Percentiles rank a stretch among this genome's conserved stretches.
Conservation (phyloP, 768 basidiomycete species). For the Phaeolepiota aurea region DNA sequence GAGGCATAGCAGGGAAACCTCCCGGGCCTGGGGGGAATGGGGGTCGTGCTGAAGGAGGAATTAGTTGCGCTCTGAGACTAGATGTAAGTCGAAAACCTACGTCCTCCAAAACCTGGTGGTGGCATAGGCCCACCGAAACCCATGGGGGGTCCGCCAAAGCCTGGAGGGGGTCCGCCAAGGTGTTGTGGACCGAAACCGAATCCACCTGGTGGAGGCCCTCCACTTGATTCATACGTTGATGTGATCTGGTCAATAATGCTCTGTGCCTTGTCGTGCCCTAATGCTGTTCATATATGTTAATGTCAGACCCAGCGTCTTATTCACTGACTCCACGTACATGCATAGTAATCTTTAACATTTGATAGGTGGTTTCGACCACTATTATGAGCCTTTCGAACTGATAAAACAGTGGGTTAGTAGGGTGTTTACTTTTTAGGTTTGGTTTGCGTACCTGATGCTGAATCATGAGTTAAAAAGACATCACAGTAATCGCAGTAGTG, state of each 20-base stretch:
- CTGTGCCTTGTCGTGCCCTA: constrained; percentile 96
- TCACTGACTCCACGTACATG: constrained; percentile 44
- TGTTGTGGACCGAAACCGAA: constrained; percentile 84
- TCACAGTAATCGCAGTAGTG: constrained; percentile 94
- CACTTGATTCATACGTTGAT: constrained; percentile 80
- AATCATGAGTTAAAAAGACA: constrained; percentile 92
- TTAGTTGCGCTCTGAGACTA: constrained; percentile 3
- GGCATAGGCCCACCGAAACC: constrained; percentile 45
- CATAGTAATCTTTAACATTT: constrained; percentile 97
- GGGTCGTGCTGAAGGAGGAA: constrained; percentile 39
- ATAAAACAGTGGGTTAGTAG: constrained; percentile 9
- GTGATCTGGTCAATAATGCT: constrained; percentile 98
- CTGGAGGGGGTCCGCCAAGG: constrained; percentile 49
- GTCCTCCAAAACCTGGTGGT: constrained; percentile 46
- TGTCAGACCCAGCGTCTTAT: neutral
- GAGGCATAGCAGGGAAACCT: constrained; percentile 40
- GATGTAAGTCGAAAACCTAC: constrained; percentile 22
- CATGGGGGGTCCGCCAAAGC: constrained; percentile 43
- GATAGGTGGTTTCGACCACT: constrained; percentile 93
- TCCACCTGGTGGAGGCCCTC: constrained; percentile 80
- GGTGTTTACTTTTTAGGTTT: neutral
- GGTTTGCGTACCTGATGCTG: constrained; percentile 64
- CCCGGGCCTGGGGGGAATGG: constrained; percentile 67
- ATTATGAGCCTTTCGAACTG: constrained; percentile 97
- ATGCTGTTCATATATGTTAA: constrained; percentile 34